Conservation (phyloP, 352 stramenopile genomes). For the Aphanomyces astaci region DNA sequence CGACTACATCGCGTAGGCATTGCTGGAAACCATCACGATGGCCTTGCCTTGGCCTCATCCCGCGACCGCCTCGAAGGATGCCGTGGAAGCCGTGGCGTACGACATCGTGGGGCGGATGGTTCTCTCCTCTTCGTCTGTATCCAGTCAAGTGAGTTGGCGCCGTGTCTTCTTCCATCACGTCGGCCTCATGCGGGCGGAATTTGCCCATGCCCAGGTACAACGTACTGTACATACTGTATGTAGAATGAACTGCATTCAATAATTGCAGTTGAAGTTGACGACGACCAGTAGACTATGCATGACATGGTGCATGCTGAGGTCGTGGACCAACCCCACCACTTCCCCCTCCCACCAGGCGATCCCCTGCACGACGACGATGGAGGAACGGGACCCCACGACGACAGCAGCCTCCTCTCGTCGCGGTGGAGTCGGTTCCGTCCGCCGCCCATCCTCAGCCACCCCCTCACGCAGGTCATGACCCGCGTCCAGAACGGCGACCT, state of each 20-base stretch:
- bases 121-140: not conserved
- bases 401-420: not conserved
- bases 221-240: not conserved
- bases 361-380: not conserved
- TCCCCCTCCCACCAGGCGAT: not conserved
- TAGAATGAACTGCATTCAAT: no score
- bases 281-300: not conserved
- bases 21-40: no score
- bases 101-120: not conserved
- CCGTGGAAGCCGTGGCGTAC: not conserved
- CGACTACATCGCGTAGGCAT: no score
- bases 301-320: not conserved
- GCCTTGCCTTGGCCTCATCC: no score
- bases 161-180: not conserved
- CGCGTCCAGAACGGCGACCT: not conserved
- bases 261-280: not conserved
- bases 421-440: slow-evolving; percentile 2
- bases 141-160: not conserved
- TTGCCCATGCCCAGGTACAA: not conserved
- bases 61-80: no score
- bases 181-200: not conserved
- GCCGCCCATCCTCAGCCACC: not conserved
- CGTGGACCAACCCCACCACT: not conserved
- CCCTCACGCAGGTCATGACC: not conserved
- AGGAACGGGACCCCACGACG: not conserved